A percentile compares a stretch with the other conserved stretches of the same genome.
Evolutionary conservation across 2,329 filamentous ascomycete species (phyloP).

Genomic region (Biscogniauxia marginata): DNA sequence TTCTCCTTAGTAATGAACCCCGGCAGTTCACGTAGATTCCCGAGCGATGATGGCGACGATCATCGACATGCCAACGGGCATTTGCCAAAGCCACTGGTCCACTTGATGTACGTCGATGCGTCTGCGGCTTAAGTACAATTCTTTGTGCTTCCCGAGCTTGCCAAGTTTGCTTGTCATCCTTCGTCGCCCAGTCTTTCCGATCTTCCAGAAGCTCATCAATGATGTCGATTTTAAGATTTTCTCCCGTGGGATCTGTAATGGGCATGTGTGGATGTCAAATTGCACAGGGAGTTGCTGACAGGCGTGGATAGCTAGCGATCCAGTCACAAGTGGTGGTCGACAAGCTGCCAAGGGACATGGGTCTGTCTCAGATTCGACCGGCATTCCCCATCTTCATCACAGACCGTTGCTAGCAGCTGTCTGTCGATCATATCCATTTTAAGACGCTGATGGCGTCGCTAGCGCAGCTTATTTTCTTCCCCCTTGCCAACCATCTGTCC

Average conservation of each 20-base stretch:
- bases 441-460: slow-evolving; percentile 19
- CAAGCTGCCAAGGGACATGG: slow-evolving; percentile 28
- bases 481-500: background rate
- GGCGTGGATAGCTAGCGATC: slow-evolving; percentile 19
- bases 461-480: slow-evolving; percentile 17
- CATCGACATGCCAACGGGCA: slow-evolving; percentile 26
- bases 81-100: slow-evolving; percentile 19
- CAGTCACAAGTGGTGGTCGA: slow-evolving; percentile 22
- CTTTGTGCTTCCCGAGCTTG: background rate
- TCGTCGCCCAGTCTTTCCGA: background rate
- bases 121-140: background rate
- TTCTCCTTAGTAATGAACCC: slow-evolving; percentile 6
- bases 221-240: slow-evolving; percentile 10
- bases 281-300: slow-evolving; percentile 25
- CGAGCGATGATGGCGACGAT: slow-evolving; percentile 20
- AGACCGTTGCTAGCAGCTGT: slow-evolving; percentile 26
- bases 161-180: background rate
- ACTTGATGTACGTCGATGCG: slow-evolving; percentile 13
- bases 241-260: slow-evolving; percentile 3
- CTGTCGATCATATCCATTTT: slow-evolving; percentile 30
- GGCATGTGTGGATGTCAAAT: slow-evolving; percentile 18
- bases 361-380: slow-evolving; percentile 35
- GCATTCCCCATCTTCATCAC: slow-evolving; percentile 33
- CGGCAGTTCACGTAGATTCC: slow-evolving; percentile 18
- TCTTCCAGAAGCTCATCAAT: slow-evolving; percentile 20